A percentile compares a stretch with the other conserved stretches of the same genome.
These are phyloP conservation scores for Pseudogymnoascus sp. DNA, from an alignment of 2,329 filamentous ascomycete species.

Conservation along the genomic window DNA sequence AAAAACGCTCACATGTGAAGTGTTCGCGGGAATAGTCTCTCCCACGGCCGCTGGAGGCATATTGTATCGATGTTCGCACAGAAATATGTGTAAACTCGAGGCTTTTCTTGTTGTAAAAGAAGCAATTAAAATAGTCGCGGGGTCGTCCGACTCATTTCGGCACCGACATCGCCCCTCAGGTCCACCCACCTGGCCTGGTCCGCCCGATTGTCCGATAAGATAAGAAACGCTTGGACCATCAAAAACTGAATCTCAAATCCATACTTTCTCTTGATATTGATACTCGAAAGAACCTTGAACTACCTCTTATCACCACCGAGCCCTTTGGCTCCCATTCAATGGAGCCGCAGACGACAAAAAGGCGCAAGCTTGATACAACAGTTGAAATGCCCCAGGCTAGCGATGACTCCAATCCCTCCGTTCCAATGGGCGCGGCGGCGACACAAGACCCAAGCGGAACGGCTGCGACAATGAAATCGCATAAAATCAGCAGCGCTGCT, in stretches of 20 bases:
- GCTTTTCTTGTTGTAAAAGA: slow-evolving; percentile 1
- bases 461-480: neutral
- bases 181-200: neutral
- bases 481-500: slow-evolving; percentile 21
- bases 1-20: slow-evolving; percentile 30
- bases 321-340: slow-evolving; percentile 17
- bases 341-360: slow-evolving; percentile 26
- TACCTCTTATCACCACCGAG: slow-evolving; percentile 1
- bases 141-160: slow-evolving; percentile 11
- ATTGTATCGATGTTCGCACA: slow-evolving; percentile 10
- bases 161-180: slow-evolving; percentile 10
- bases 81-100: slow-evolving; percentile 5
- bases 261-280: slow-evolving; percentile 10
- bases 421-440: slow-evolving; percentile 16
- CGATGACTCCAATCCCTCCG: slow-evolving; percentile 13
- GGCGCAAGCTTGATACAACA: slow-evolving; percentile 29
- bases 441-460: slow-evolving; percentile 5
- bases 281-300: slow-evolving; percentile 4
- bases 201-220: slow-evolving; percentile 11
- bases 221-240: slow-evolving; percentile 12
- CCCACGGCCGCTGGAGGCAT: slow-evolving; percentile 32
- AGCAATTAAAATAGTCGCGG: slow-evolving; percentile 13
- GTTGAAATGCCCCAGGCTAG: slow-evolving; percentile 16
- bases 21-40: slow-evolving; percentile 31
- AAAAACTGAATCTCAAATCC: slow-evolving; percentile 13